phyloP scores from a whole-genome alignment of 2,329 filamentous ascomycete genomes.

The Fusarium tupiense region DNA sequence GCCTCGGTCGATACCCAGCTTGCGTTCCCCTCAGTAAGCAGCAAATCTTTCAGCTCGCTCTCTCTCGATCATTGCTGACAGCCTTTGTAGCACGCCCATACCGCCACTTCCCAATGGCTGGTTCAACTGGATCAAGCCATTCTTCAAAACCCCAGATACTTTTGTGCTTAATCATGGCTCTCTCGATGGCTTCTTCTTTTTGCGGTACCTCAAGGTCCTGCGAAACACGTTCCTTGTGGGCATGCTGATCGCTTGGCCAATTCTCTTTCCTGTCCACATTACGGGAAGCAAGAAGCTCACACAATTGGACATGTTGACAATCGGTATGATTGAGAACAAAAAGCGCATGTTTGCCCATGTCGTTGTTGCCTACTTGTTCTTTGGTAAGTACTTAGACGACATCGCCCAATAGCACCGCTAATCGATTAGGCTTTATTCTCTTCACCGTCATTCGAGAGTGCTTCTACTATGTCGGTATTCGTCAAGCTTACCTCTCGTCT shows the following conservation, averaged over 20 bases:
- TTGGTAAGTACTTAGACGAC: slow-evolving; percentile 41
- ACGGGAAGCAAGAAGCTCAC: slow-evolving; percentile 74
- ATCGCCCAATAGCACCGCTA: not conserved
- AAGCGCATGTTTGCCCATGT: slow-evolving; percentile 81
- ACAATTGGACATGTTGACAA: slow-evolving; percentile 81
- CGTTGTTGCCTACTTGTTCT: slow-evolving; percentile 84
- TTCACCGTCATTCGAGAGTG: slow-evolving; percentile 88
- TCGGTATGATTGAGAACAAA: slow-evolving; percentile 75
- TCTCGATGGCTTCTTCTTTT: slow-evolving; percentile 89
- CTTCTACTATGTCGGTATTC: slow-evolving; percentile 91
- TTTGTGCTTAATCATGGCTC: slow-evolving; percentile 91
- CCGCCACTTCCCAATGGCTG: slow-evolving; percentile 68
- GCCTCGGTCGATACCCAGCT: slow-evolving; percentile 59
- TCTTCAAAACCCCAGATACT: slow-evolving; percentile 76
- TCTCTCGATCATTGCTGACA: slow-evolving; percentile 25
- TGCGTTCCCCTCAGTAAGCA: slow-evolving; percentile 56
- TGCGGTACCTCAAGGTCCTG: slow-evolving; percentile 76
- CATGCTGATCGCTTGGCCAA: slow-evolving; percentile 84
- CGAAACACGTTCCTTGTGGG: slow-evolving; percentile 88
- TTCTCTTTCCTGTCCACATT: slow-evolving; percentile 86
- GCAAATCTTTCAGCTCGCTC: not conserved
- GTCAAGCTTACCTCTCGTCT: slow-evolving; percentile 90
- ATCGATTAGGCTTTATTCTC: slow-evolving; percentile 77
- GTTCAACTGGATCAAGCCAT: slow-evolving; percentile 73
- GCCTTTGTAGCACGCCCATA: slow-evolving; percentile 60